Percentiles rank a stretch among this genome's conserved stretches.
Evolutionary conservation across 768 basidiomycete genomes (phyloP).

Genomic region (Podaxis sp.): DNA sequence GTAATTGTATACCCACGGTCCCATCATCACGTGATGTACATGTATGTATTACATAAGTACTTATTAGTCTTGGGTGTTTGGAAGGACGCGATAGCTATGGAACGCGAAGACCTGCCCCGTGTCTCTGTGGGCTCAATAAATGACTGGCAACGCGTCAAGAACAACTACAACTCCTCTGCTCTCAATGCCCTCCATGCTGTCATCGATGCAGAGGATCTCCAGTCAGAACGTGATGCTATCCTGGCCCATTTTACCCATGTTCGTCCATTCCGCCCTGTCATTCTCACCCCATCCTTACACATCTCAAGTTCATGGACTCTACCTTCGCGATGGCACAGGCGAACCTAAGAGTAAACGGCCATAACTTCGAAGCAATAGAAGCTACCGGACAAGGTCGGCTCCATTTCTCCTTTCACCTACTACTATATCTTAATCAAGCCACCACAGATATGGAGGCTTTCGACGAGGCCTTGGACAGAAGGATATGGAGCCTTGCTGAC

Average conservation of each 20-base stretch:
- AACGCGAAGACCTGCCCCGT: conserved; percentile 45
- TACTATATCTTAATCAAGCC: not conserved
- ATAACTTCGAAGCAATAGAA: conserved; percentile 66
- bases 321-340: conserved; percentile 63
- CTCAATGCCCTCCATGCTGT: conserved; percentile 45
- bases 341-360: conserved; percentile 81
- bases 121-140: conserved; percentile 65
- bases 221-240: conserved; percentile 46
- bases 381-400: conserved; percentile 52
- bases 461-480: conserved; percentile 82
- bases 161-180: conserved; percentile 49
- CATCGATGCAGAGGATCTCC: conserved; percentile 37
- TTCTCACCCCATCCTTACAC: conserved; percentile 8
- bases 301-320: conserved; percentile 55
- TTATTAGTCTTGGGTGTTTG: not conserved
- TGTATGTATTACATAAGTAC: no score
- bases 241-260: conserved; percentile 55
- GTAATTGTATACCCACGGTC: conserved; percentile 5
- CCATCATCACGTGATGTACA: not conserved
- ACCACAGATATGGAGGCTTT: conserved; percentile 72
- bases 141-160: conserved; percentile 65
- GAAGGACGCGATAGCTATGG: conserved; percentile 26
- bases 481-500: conserved; percentile 78
- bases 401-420: not conserved
- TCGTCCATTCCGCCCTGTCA: conserved; percentile 9